phyloP scores from a whole-genome alignment of 495 filamentous ascomycete genomes.

The Penicillium nucicola region DNA sequence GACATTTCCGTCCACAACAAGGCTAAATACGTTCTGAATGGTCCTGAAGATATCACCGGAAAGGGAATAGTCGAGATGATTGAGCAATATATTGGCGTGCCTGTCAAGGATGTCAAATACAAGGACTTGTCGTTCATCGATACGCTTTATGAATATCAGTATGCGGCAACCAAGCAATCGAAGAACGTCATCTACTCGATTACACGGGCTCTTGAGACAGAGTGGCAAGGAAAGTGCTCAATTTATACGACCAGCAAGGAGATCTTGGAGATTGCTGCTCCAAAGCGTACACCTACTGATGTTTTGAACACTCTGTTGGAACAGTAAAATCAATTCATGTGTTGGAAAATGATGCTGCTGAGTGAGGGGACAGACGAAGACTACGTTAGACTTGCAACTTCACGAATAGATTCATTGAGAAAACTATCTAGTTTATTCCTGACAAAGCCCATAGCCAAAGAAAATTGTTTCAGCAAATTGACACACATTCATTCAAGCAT shows the following conservation, averaged over 20 bases:
- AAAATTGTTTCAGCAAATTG: too few relatives aligned
- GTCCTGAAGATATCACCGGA: slow-evolving; percentile 41
- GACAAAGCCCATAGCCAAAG: too few relatives aligned
- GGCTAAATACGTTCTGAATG: slow-evolving; percentile 41
- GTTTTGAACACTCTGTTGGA: slow-evolving; percentile 14
- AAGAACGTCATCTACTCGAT: slow-evolving; percentile 25
- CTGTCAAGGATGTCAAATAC: slow-evolving; percentile 34
- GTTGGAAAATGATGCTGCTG: too few relatives aligned
- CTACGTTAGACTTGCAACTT: too few relatives aligned
- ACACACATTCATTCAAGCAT: too few relatives aligned
- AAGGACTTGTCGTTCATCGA: slow-evolving; percentile 35
- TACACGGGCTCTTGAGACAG: slow-evolving; percentile 16
- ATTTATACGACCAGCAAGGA: slow-evolving; percentile 35
- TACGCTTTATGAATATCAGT: slow-evolving; percentile 10
- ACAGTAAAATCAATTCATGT: neutral
- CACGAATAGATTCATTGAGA: too few relatives aligned
- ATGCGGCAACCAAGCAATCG: slow-evolving; percentile 12
- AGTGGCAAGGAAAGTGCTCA: slow-evolving; percentile 29
- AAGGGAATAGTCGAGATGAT: slow-evolving; percentile 35
- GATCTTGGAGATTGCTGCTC: slow-evolving; percentile 25
- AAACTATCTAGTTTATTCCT: too few relatives aligned
- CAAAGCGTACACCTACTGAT: slow-evolving; percentile 21
- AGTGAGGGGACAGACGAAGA: too few relatives aligned
- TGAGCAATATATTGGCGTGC: slow-evolving; percentile 35
- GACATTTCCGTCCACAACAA: slow-evolving; percentile 33